Percentiles rank a stretch among this genome's conserved stretches.
These are phyloP conservation scores for Calonectria montana DNA, from an alignment of 2,329 filamentous ascomycete genomes.

Conservation along the genomic window DNA sequence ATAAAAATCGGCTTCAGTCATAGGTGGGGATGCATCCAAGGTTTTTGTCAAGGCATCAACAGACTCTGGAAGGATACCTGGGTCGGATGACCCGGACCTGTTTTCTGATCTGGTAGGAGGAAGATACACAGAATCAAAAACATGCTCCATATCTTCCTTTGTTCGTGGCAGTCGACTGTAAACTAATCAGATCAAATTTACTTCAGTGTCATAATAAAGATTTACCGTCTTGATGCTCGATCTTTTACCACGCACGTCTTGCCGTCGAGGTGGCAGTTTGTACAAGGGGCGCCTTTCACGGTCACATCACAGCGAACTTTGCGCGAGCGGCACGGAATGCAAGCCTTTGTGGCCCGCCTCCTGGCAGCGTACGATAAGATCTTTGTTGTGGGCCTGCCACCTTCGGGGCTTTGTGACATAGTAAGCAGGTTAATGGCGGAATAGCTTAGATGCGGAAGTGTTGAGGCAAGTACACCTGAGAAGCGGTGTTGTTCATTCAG, in stretches of 20 bases:
- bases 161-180: neutral
- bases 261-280: conserved; percentile 8
- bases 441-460: neutral
- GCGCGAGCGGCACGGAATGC: neutral
- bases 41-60: neutral
- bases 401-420: neutral
- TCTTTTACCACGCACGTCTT: neutral
- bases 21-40: neutral
- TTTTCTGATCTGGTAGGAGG: neutral
- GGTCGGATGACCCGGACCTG: neutral
- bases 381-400: neutral
- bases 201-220: no score
- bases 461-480: neutral
- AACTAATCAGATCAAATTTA: neutral
- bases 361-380: neutral
- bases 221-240: conserved; percentile 5
- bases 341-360: neutral
- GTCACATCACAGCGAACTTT: conserved; percentile 13
- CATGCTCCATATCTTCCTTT: neutral
- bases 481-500: neutral
- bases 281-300: conserved; percentile 4
- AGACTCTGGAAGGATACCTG: neutral
- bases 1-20: neutral
- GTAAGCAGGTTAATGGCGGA: neutral
- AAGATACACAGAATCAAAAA: neutral